Evolutionary conservation across 192 early-diverging fungal species (phyloP), one percentile per base, ranked within the genome.

Genomic region (Umbelopsis ramanniana): DNA sequence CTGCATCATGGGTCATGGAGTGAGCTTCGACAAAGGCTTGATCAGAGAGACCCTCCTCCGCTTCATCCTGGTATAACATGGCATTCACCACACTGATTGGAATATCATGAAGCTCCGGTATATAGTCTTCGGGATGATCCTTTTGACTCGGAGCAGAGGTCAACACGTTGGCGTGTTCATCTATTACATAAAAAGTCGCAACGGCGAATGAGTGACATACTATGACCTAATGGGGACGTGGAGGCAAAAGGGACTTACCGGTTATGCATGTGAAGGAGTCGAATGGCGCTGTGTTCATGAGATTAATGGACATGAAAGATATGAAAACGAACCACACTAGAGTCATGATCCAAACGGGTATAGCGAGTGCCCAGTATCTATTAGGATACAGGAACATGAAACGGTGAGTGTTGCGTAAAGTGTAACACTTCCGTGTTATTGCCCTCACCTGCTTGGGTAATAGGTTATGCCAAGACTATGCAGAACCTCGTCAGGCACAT

Each of bases 351-450:
- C 90, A 95, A 5, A 93, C 84, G 9, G 96, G 96, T 52, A 96
- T 73, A 2, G 88, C 91, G 45, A 94, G 76, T 10, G 93, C 91
- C 94, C 94, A 95, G 73, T 93, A 91, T 73, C 91, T 87, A 21
- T 23, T 23, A 21, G 15, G 33, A 46, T 22, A 63, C 9, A 70
- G 5, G 53, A 19, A 53, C 21, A 17, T 6, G 22, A 57, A 54
- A 40, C 37, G 22, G 33, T 14, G 6, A 74, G n/a, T 40, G 22
- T 14, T 3, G 3, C 22, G 23, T 50, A 48, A 29, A 1, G 29
- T 48, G 17, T 33, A 60, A 29, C 19, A 8, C n/a, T 33, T 26
- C 48, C 24, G 23, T 17, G 3, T 35, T 45, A 12, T 10, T 78
- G 40, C 40, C 6, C 76, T 23, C 83, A 89, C 90, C 87, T 86